phyloP scores from a whole-genome alignment of 257 asterid genomes.

The Nicotiana obtusifolia region DNA sequence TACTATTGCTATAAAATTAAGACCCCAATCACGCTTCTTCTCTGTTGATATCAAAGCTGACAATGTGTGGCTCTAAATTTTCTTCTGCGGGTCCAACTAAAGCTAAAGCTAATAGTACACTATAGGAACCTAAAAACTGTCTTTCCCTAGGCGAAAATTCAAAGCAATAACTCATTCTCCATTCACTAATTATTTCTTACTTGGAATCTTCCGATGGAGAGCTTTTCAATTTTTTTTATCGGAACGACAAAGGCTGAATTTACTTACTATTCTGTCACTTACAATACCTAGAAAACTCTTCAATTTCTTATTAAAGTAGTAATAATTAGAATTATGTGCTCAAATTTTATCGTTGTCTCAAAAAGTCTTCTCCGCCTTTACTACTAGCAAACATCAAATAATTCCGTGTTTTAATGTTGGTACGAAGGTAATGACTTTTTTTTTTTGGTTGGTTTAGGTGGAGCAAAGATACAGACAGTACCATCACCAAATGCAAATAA shows the following conservation, averaged over 20 bases:
- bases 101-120: conserved; percentile 20
- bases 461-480: conserved; percentile 62
- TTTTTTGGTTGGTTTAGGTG: conserved; percentile 30
- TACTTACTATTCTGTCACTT: too few relatives aligned
- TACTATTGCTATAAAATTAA: too few relatives aligned
- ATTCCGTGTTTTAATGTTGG: neutral
- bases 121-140: conserved; percentile 3
- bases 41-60: conserved; percentile 6
- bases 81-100: conserved; percentile 23
- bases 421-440: neutral
- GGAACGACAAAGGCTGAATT: too few relatives aligned
- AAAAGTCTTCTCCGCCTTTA: neutral
- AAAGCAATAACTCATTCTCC: neutral
- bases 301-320: too few relatives aligned
- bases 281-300: too few relatives aligned
- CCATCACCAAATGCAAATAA: conserved; percentile 58
- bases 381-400: neutral
- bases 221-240: too few relatives aligned
- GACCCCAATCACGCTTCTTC: conserved; percentile 1
- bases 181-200: neutral
- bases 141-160: neutral
- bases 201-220: neutral
- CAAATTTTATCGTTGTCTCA: neutral
- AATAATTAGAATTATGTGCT: too few relatives aligned
- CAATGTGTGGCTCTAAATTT: conserved; percentile 29